Conservation (phyloP, 768 basidiomycete genomes). For the Rhodosporidiobolus odoratus region DNA sequence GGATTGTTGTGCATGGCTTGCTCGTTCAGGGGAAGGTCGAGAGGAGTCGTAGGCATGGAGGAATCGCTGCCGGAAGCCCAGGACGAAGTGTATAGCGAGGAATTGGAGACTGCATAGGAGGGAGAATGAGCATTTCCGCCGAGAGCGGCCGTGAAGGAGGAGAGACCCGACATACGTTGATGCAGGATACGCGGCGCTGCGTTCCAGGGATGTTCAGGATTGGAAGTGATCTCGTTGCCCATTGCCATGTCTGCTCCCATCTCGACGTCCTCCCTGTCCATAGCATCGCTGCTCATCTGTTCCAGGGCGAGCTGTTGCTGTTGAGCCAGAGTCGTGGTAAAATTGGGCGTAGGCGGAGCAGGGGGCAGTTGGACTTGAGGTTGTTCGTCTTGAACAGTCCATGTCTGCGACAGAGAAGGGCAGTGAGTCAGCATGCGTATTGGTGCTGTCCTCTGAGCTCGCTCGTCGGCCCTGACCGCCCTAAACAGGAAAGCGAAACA, state of each 20-base stretch:
- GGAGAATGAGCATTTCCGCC: too few species aligned
- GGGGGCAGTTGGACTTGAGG: background rate
- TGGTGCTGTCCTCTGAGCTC: too few species aligned
- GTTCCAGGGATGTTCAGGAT: slow-evolving; percentile 28
- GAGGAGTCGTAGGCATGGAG: slow-evolving; percentile 24
- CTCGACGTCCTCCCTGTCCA: slow-evolving; percentile 22
- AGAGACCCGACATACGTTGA: slow-evolving; percentile 16
- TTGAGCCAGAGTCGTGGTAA: slow-evolving; percentile 5
- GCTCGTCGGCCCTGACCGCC: too few species aligned
- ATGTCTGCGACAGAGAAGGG: background rate
- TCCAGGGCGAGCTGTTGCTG: slow-evolving; percentile 19
- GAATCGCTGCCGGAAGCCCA: background rate
- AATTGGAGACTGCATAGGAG: background rate
- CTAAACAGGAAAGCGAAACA: too few species aligned
- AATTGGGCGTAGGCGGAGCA: slow-evolving; percentile 11
- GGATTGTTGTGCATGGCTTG: background rate
- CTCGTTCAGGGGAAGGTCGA: slow-evolving; percentile 25
- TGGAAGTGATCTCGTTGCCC: background rate
- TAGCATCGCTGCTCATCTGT: slow-evolving; percentile 4
- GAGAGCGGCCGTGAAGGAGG: too few species aligned
- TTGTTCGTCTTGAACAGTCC: background rate
- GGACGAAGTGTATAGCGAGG: slow-evolving; percentile 11
- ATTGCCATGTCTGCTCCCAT: slow-evolving; percentile 6
- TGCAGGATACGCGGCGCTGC: slow-evolving; percentile 7
- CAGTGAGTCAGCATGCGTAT: too few species aligned